Evolutionary conservation across 768 basidiomycete species (phyloP).

Genomic region (Podaxis sp.): DNA sequence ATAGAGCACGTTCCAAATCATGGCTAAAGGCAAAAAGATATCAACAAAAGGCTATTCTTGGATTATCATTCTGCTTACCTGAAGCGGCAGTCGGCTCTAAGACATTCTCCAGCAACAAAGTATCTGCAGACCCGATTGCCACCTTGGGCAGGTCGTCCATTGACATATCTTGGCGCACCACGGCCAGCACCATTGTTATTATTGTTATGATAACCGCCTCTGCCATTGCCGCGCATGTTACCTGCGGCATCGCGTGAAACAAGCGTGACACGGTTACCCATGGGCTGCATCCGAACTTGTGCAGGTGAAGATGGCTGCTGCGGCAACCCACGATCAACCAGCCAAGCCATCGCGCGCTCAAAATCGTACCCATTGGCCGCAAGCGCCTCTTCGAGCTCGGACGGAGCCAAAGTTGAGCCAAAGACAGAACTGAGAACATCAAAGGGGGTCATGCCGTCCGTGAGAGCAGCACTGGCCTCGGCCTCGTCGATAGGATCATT

Average conservation of each 20-base stretch:
- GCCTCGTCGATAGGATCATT: slow-evolving; percentile 33
- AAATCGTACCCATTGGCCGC: slow-evolving; percentile 90
- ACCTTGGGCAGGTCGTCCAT: slow-evolving; percentile 56
- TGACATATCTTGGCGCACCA: slow-evolving; percentile 42
- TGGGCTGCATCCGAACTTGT: slow-evolving; percentile 54
- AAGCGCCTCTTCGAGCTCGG: slow-evolving; percentile 92
- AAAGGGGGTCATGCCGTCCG: slow-evolving; percentile 95
- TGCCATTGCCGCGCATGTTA: slow-evolving; percentile 37
- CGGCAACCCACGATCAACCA: slow-evolving; percentile 73
- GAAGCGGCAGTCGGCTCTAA: slow-evolving; percentile 96
- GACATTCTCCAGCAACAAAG: slow-evolving; percentile 94
- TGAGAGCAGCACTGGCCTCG: slow-evolving; percentile 61
- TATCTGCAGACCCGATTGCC: slow-evolving; percentile 91
- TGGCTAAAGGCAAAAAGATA: slow-evolving; percentile 54
- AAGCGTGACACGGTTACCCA: slow-evolving; percentile 68
- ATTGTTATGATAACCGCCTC: slow-evolving; percentile 25
- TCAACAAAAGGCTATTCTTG: slow-evolving; percentile 13
- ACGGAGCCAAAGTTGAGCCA: slow-evolving; percentile 83
- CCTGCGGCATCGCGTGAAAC: slow-evolving; percentile 54
- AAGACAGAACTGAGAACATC: slow-evolving; percentile 96
- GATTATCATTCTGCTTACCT: slow-evolving; percentile 54
- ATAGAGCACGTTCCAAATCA: slow-evolving; percentile 90
- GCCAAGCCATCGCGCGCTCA: slow-evolving; percentile 92
- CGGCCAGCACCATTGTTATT: slow-evolving; percentile 29
- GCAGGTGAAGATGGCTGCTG: slow-evolving; percentile 34